Percentiles rank a stretch among this genome's conserved stretches.
These are phyloP conservation scores for Ophiosphaerella narmari DNA, from an alignment of 2,329 filamentous ascomycete genomes.

Conservation along the genomic window DNA sequence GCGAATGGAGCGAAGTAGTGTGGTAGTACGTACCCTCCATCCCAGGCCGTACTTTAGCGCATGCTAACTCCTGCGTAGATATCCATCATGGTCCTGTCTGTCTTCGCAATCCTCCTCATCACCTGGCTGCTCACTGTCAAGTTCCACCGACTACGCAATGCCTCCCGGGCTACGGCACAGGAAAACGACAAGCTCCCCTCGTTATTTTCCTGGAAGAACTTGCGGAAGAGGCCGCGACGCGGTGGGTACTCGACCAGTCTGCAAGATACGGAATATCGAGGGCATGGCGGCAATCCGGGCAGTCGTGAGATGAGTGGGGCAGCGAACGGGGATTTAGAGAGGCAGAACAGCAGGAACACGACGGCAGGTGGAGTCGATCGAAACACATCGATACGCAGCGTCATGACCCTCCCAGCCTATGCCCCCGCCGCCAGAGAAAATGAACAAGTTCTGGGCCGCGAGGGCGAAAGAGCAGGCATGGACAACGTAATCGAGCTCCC, in stretches of 20 bases:
- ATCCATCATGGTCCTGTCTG: slow-evolving; percentile 30
- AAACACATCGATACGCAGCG: slow-evolving; percentile 85
- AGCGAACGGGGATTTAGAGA: slow-evolving; percentile 27
- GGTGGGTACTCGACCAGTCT: slow-evolving; percentile 41
- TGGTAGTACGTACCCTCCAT: slow-evolving; percentile 33
- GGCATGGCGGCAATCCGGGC: slow-evolving; percentile 19
- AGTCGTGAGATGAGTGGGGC: slow-evolving; percentile 39
- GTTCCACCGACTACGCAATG: slow-evolving; percentile 22
- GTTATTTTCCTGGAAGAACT: slow-evolving; percentile 37
- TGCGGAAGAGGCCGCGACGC: slow-evolving; percentile 31
- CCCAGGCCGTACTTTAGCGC: neutral
- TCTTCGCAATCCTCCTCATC: slow-evolving; percentile 40
- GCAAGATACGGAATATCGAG: slow-evolving; percentile 38
- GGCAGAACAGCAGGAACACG: slow-evolving; percentile 24
- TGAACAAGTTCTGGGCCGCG: slow-evolving; percentile 82
- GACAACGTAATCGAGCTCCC: slow-evolving; percentile 89
- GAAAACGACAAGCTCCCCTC: slow-evolving; percentile 35
- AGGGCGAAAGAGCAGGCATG: slow-evolving; percentile 89
- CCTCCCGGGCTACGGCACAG: slow-evolving; percentile 13
- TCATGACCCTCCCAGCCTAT: slow-evolving; percentile 92
- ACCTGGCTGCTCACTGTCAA: slow-evolving; percentile 36
- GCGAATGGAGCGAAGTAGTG: slow-evolving; percentile 24
- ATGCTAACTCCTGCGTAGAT: slow-evolving; percentile 28
- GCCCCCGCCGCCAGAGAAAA: slow-evolving; percentile 71
- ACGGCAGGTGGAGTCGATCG: slow-evolving; percentile 66